These are phyloP conservation scores for Claviceps pusilla DNA, from an alignment of 2,329 filamentous ascomycete species.

Conservation along the genomic window DNA sequence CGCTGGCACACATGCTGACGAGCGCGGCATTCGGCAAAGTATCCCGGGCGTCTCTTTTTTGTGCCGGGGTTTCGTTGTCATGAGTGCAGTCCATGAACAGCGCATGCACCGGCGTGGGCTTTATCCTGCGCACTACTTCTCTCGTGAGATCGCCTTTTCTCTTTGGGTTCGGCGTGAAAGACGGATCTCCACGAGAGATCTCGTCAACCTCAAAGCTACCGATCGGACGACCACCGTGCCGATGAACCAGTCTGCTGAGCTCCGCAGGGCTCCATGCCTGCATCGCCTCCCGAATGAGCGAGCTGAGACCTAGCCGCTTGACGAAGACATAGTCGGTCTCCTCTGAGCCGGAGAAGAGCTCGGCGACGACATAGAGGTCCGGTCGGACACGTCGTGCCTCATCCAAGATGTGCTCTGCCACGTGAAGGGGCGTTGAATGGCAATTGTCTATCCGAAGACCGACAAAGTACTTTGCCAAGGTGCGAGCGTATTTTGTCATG, in stretches of 20 bases:
- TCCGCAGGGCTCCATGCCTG: conserved; percentile 94
- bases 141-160: conserved; percentile 25
- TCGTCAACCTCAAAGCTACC: conserved; percentile 95
- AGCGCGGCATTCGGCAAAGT: conserved; percentile 88
- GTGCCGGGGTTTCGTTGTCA: conserved; percentile 90
- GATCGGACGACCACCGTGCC: conserved; percentile 83
- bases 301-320: conserved; percentile 78
- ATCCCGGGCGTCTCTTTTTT: conserved; percentile 87
- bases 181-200: conserved; percentile 46
- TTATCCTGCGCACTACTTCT: conserved; percentile 66
- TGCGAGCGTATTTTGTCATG: conserved; percentile 82
- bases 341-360: conserved; percentile 90
- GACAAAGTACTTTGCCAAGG: conserved; percentile 88
- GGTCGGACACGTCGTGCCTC: conserved; percentile 79
- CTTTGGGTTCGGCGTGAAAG: conserved; percentile 12
- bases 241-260: conserved; percentile 81
- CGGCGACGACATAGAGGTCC: conserved; percentile 81
- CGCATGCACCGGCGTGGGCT: conserved; percentile 77
- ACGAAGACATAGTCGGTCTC: conserved; percentile 94
- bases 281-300: conserved; percentile 93
- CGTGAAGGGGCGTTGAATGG: conserved; percentile 86
- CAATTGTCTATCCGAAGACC: conserved; percentile 97
- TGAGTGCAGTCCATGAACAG: conserved; percentile 99
- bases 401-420: conserved; percentile 89
- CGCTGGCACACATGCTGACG: conserved; percentile 89